Base-by-base conservation (phyloP, 2,329 filamentous ascomycete species). In the Colletotrichum falcatum region DNA sequence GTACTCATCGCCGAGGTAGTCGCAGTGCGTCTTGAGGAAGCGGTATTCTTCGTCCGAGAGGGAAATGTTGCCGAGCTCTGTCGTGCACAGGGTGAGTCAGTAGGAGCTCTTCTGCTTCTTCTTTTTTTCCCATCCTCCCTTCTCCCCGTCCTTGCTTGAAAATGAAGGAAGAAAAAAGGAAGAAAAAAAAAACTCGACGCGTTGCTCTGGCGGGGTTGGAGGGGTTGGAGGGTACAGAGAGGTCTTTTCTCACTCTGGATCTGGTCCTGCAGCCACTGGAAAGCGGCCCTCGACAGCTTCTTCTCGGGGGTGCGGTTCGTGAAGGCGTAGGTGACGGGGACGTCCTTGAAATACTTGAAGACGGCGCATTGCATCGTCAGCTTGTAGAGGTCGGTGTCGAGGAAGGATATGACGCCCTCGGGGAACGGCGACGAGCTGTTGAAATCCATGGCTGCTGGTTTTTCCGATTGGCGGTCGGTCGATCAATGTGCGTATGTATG, bases 291-390 rank as follows among this genome's bases (percentile, higher is more conserved):
- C 33, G 90, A 97, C 70, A 99, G 86, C 79, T 95, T 94, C 90
- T 98, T 97, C 72, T 97, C 90, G 9, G 94, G 94, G 1, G 96
- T 99, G 61, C 96, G 92, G 80, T 99, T 99, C 61, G 94, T 98
- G 83, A 97, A 98, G 70, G 92, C 90, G 79, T 98, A 99, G 3
- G 93, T 94, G 69, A 98, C 96, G 54, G 91, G 88, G 76, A 90
- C 84, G 68, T 95, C 87, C 42, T 92, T 92, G 81, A 97, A 98
- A 84, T 95, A 97, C 81, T 97, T 97, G 75, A 97, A 88, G 74
- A 98, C 92, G 72, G 94, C 94, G 79, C 93, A 97, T 91, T 99
- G 96, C 96, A 99, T 99, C 26, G 96, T 99, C 81, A 99, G 83
- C 83, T 99, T 99, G 88, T 98, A 99, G 72, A 99, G 78, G 75